Conservation (phyloP, 257 asterid species). For the Lycium barbarum region DNA sequence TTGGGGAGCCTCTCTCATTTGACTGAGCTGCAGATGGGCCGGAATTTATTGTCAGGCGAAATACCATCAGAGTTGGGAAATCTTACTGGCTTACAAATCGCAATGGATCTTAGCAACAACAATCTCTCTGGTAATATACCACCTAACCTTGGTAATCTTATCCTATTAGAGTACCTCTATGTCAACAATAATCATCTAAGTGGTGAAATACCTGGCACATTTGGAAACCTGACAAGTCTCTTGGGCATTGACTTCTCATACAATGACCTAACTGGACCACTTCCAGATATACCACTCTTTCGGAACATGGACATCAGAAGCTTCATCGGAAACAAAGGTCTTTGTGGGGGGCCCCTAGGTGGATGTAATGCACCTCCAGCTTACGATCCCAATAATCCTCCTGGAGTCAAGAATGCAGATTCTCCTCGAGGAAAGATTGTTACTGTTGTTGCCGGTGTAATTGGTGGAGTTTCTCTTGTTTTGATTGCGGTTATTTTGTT, state of each 20-base stretch:
- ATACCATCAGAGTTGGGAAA: constrained; percentile 82
- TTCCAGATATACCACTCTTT: constrained; percentile 75
- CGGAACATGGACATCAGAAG: constrained; percentile 73
- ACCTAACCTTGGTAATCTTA: constrained; percentile 79
- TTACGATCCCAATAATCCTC: constrained; percentile 40
- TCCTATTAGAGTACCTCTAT: constrained; percentile 66
- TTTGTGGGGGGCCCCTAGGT: constrained; percentile 89
- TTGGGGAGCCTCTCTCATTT: constrained; percentile 80
- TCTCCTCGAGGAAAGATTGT: constrained; percentile 65
- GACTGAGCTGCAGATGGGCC: constrained; percentile 93
- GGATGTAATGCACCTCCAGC: constrained; percentile 50
- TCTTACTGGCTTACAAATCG: constrained; percentile 79
- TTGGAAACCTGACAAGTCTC: constrained; percentile 77
- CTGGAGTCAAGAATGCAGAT: constrained; percentile 26
- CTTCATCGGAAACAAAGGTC: constrained; percentile 80
- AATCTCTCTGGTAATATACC: constrained; percentile 80
- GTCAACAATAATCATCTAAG: constrained; percentile 76
- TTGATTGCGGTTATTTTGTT: constrained; percentile 67
- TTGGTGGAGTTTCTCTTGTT: constrained; percentile 87
- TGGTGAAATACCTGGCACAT: constrained; percentile 85
- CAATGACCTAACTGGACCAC: constrained; percentile 74
- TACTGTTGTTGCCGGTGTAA: constrained; percentile 63
- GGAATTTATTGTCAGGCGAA: constrained; percentile 68
- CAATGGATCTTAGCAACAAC: constrained; percentile 79
- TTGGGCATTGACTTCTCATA: constrained; percentile 86